phyloP scores from a whole-genome alignment of 2,329 filamentous ascomycete genomes.

The Monilinia fructigena region DNA sequence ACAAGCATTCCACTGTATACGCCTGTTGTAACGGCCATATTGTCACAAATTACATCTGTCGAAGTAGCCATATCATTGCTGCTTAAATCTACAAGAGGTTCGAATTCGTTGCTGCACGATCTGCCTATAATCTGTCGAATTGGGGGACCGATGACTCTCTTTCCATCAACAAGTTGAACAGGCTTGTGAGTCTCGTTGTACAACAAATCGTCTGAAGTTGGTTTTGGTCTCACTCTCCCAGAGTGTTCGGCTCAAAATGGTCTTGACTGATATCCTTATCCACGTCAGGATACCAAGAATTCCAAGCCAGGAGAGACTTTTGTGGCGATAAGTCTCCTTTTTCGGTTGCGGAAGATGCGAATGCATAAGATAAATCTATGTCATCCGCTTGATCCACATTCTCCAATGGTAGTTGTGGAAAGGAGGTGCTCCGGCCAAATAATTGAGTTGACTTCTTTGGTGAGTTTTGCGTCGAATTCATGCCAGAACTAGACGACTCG shows the following conservation, averaged over 20 bases:
- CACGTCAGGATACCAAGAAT: background rate
- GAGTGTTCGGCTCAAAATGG: background rate
- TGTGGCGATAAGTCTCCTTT: background rate
- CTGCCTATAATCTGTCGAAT: background rate
- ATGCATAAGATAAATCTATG: background rate
- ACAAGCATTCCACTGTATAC: background rate
- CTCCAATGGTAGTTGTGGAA: no score
- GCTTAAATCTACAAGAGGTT: background rate
- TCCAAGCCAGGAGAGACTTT: background rate
- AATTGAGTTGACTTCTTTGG: background rate
- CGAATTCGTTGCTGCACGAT: background rate
- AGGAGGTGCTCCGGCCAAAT: background rate
- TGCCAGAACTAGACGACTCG: background rate
- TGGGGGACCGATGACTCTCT: background rate
- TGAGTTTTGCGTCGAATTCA: background rate
- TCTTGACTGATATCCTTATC: background rate
- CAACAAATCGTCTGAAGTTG: background rate
- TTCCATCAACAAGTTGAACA: slow-evolving; percentile 4
- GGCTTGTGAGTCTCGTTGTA: slow-evolving; percentile 8
- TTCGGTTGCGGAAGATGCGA: background rate
- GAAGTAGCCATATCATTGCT: background rate
- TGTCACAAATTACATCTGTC: no score
- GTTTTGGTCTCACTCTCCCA: background rate
- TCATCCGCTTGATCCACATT: background rate
- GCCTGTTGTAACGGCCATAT: no score